Base-by-base conservation (phyloP, 345 rosid species). In the Citropsis articulata region DNA sequence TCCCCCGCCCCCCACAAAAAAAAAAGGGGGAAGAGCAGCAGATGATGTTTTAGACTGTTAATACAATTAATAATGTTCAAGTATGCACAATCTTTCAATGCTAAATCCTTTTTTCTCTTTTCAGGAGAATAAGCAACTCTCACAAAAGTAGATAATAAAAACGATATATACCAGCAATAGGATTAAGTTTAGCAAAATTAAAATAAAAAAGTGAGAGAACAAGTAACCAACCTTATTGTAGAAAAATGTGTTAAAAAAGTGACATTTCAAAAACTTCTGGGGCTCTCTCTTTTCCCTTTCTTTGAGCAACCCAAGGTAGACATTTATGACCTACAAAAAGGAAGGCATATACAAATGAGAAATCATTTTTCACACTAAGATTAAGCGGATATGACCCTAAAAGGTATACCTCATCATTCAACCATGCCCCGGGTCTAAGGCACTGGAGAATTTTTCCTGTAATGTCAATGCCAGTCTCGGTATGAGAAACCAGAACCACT, bases 251-350 rank as follows among this genome's bases (percentile, higher is more conserved):
- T 78, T 97, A 84, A 90, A 93, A 72, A 93, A 97, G 90, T 97
- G 99, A 71, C 98, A 97, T 86, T 91, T 97, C 69, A 94, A 76
- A 80, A 91, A 93, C 88, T 91, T 93, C 71, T 83, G 77, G 72
- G 99, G 94, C 53, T 94, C 94, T 84, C 99, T 91, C 77, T 80
- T 88, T 85, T 97, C 98, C 84, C 99, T 86, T 81, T 94, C 99
- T 87, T 94, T 97, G 81, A 97, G 88, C 87, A 97, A 83, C 77
- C 89, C 97, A 48, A 94, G 88, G 74, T 93, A 97, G 63, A 97
- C 66, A 84, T 97, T 94, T 75, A 96, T 94, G 73, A 94, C 98
- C 99, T 96, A 77, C 65, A 75, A 83, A 72, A 65, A 79, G 65
- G 75, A 81, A 71, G 9, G 27, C 18, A 31, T 79, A 85, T 71